Conservation (phyloP, 805 yeast genomes). For the Suhomyces sp. region DNA sequence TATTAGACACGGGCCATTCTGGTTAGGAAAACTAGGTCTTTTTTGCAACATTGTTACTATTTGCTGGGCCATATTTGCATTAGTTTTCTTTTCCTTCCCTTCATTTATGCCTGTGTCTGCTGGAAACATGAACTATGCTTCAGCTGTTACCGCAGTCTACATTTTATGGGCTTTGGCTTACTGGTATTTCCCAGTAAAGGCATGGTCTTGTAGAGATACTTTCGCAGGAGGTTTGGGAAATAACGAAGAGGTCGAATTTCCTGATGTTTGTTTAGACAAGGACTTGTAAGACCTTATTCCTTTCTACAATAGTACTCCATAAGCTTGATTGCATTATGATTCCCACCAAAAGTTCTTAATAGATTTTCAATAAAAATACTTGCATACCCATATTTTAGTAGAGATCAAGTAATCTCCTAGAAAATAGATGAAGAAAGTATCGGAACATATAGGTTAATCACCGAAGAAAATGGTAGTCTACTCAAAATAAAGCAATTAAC, state of each 20-base stretch:
- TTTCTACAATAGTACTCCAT: neutral
- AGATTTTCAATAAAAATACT: neutral
- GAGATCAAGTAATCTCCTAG: neutral
- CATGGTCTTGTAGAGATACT: conserved; percentile 33
- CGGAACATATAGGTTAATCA: too few species aligned
- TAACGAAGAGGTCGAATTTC: conserved; percentile 42
- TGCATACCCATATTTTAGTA: neutral
- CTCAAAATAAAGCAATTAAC: neutral
- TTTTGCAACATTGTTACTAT: conserved; percentile 32
- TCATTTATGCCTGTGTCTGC: conserved; percentile 26
- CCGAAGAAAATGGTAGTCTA: neutral
- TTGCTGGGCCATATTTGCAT: conserved; percentile 34
- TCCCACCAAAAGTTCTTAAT: neutral
- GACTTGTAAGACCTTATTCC: conserved; percentile 13
- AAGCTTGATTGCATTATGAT: neutral
- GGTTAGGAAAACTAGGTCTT: conserved; percentile 39
- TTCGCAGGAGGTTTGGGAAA: conserved; percentile 43
- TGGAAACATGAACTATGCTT: conserved; percentile 28
- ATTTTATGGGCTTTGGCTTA: conserved; percentile 33
- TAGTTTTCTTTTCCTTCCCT: conserved; percentile 40
- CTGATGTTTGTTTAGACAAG: conserved; percentile 36
- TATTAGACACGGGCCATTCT: conserved; percentile 40
- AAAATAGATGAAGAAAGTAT: neutral
- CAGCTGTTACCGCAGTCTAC: conserved; percentile 28
- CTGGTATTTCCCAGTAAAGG: conserved; percentile 43